These are phyloP conservation scores for Harrya chromipes DNA, from an alignment of 768 basidiomycete species.

Conservation along the genomic window DNA sequence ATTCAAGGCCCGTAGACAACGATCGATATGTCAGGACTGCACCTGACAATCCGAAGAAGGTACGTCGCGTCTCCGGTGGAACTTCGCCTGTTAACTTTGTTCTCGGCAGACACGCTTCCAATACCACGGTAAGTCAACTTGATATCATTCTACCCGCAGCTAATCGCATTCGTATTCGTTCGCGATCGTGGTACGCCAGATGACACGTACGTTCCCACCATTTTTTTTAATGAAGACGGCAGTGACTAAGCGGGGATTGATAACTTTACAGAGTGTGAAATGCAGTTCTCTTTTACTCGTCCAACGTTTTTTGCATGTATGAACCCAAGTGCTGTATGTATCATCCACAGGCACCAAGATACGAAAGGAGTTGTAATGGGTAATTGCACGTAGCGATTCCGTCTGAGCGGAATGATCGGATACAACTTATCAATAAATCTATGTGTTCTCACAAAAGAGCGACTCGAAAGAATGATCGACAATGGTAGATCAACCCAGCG, in stretches of 20 bases:
- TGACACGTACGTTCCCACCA: conserved; percentile 51
- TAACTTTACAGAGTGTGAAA: conserved; percentile 35
- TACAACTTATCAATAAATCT: too few relatives aligned
- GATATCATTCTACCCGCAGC: not conserved
- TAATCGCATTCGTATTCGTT: conserved; percentile 15
- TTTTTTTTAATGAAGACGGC: not conserved
- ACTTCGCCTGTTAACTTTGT: conserved; percentile 10
- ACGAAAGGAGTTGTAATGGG: conserved; percentile 2
- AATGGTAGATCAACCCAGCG: too few relatives aligned
- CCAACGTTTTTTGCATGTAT: conserved; percentile 20
- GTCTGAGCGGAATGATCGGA: too few relatives aligned
- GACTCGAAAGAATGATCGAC: too few relatives aligned
- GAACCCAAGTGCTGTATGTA: conserved; percentile 19
- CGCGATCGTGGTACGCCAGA: conserved; percentile 34
- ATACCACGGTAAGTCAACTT: conserved; percentile 61
- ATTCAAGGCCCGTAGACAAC: conserved; percentile 71
- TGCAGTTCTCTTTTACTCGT: conserved; percentile 1
- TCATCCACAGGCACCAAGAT: conserved; percentile 8
- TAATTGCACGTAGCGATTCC: not conserved
- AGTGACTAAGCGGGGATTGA: not conserved
- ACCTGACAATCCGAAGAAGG: conserved; percentile 87
- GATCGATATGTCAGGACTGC: conserved; percentile 77
- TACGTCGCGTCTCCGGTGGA: conserved; percentile 28
- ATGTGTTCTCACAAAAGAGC: too few relatives aligned
- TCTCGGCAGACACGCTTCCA: conserved; percentile 66